These are phyloP conservation scores for Citrullus mucosospermus DNA, from an alignment of 306 rosid genomes.

Conservation along the genomic window DNA sequence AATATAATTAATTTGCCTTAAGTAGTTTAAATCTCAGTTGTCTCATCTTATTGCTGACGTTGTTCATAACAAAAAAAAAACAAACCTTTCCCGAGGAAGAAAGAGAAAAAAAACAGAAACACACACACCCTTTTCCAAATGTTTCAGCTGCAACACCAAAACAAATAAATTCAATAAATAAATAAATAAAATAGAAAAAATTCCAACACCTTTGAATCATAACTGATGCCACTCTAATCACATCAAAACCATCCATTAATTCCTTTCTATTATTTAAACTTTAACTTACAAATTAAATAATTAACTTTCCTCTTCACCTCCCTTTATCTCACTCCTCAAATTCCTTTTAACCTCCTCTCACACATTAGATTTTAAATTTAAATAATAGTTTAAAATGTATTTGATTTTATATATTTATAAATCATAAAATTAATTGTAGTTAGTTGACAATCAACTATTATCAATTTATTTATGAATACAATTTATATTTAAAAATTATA, in stretches of 20 bases:
- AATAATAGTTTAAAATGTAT: no score
- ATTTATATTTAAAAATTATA: no score
- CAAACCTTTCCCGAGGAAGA: conserved; percentile 2
- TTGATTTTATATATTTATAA: no score
- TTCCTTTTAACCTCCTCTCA: no score
- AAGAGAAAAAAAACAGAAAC: not conserved
- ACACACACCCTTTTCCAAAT: not conserved
- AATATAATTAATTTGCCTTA: not conserved
- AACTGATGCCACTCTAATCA: conserved; percentile 40
- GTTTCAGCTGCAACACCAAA: not conserved
- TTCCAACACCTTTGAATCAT: not conserved
- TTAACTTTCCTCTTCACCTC: no score
- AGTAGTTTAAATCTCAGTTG: not conserved
- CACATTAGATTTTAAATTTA: no score
- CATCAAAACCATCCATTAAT: conserved; percentile 35
- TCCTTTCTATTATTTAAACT: conserved; percentile 19
- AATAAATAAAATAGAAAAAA: not conserved
- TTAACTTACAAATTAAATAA: no score
- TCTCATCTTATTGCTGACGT: not conserved
- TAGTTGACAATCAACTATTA: no score
- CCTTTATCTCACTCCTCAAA: no score
- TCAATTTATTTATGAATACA: no score
- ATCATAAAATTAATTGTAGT: no score
- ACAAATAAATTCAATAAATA: not conserved
- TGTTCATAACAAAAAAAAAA: not conserved